Evolutionary conservation across 129 eudicot species (phyloP), one percentile per base, ranked within the genome.

Genomic region (Lonicera japonica): DNA sequence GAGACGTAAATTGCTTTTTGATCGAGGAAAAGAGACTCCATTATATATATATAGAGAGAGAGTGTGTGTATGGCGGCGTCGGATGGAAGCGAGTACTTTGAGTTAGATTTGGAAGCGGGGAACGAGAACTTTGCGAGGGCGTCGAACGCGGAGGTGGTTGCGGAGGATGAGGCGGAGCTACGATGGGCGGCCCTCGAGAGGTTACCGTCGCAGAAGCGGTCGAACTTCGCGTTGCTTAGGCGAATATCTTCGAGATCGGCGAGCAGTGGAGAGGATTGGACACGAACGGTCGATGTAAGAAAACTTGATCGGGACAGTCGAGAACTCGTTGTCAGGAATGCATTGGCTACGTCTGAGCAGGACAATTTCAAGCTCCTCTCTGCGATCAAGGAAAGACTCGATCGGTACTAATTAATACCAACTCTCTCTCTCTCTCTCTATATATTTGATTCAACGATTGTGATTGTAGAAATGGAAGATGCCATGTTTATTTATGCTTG

Each of bases 11-110:
- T n/a, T n/a, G n/a, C n/a, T n/a, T n/a, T n/a, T n/a, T n/a, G n/a
- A n/a, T n/a, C n/a, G n/a, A n/a, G n/a, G n/a, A n/a, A n/a, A n/a
- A n/a, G n/a, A n/a, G n/a, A n/a, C n/a, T n/a, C n/a, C n/a, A n/a
- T n/a, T n/a, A n/a, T n/a, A n/a, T n/a, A n/a, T n/a, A n/a, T n/a
- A n/a, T n/a, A n/a, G n/a, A n/a, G n/a, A n/a, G n/a, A n/a, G n/a
- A n/a, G n/a, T n/a, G 29, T 3, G 29, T 8, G 17, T 3, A 90
- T 91, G 97, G 95, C 97, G 62, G 94, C 86, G 1, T 84, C 97
- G n/a, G 76, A 79, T 43, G 95, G 97, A 45, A 91, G 82, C 71
- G 95, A 86, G 75, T 87, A 67, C 65, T 90, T 75, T 69, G 95
- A 80, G 65, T 54, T 86, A 0, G 95, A 83, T 11, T 56, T 75